Conservation (phyloP, 2,329 filamentous ascomycete genomes). For the Fusarium sulawesiense region DNA sequence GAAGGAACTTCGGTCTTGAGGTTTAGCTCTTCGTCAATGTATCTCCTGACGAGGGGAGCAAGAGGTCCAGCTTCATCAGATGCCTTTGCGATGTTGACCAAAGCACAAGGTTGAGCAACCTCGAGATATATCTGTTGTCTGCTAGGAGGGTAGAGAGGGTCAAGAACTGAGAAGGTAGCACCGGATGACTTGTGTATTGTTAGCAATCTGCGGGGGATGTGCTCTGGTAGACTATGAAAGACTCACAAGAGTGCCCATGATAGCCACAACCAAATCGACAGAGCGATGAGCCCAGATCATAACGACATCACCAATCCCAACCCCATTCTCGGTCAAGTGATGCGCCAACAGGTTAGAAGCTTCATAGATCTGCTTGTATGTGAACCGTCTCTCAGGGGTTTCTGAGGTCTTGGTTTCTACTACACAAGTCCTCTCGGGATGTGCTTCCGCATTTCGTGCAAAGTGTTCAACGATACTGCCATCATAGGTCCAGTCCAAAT, state of each 20-base stretch:
- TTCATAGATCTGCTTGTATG: conserved; percentile 88
- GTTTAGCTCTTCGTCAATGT: conserved; percentile 13
- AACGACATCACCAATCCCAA: conserved; percentile 85
- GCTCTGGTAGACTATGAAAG: background rate
- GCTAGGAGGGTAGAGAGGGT: conserved; percentile 47
- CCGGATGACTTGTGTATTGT: conserved; percentile 52
- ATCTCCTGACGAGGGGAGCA: conserved; percentile 12
- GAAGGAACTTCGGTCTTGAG: conserved; percentile 23
- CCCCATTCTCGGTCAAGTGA: conserved; percentile 73
- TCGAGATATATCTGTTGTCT: conserved; percentile 72
- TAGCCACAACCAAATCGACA: conserved; percentile 73
- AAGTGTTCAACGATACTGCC: conserved; percentile 79
- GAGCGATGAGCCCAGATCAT: conserved; percentile 88
- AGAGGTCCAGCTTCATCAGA: conserved; percentile 65
- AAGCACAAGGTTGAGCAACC: conserved; percentile 76
- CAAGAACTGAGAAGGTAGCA: conserved; percentile 32
- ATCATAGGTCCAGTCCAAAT: conserved; percentile 71
- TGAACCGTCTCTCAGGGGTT: conserved; percentile 74
- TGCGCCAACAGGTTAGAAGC: conserved; percentile 84
- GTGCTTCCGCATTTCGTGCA: conserved; percentile 70
- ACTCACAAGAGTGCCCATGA: conserved; percentile 74
- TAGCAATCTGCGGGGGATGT: background rate
- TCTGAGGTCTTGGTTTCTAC: conserved; percentile 59
- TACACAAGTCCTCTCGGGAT: conserved; percentile 70
- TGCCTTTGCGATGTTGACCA: conserved; percentile 79